Base-by-base conservation (phyloP, 2,329 filamentous ascomycete genomes). In the Lachnellula arida region DNA sequence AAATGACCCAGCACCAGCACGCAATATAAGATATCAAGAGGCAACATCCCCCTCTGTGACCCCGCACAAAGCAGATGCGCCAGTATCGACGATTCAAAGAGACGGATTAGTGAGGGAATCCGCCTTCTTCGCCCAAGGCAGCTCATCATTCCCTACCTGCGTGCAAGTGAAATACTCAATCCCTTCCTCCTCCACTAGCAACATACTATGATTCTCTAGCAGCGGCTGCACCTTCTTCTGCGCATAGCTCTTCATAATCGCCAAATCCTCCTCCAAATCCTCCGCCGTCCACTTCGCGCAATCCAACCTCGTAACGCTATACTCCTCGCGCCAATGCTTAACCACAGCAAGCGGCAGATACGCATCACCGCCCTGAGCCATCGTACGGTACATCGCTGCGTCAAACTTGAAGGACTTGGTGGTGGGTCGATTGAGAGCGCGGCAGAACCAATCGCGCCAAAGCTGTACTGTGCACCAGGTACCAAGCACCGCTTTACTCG, bases 401-500 rank as follows among this genome's bases (percentile, higher is more conserved):
- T 49, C 59, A 8, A 32, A 32, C 11, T 32, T 8, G 9, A 32
- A 11, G 28, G 9, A 32, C 9, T 8, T 32, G 8, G 8, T 46
- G 11, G 14, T 42, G 4, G 25, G 12, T 5, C 12, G 19, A 15
- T 39, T 46, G 7, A 61, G n/a, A 2, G 43, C 49, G 2, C 32
- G 32, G n/a, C 11, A 17, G 46, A 67, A 62, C 65, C 65, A 67
- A 39, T 68, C 63, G 4, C 59, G 58, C 65, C 65, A 68, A 5
- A 58, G 23, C 25, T 61, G 56, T 4, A 59, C 59, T 8, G 65
- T 35, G 25, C 59, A 37, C 56, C 61, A 66, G 2, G 57, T 46
- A n/a, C 59, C 52, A 17, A 43, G 35, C 3, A 69, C 49, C 51
- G 74, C 68, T 14, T 57, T 57, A 2, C 57, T 19, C 3, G n/a